Evolutionary conservation across 2,329 filamentous ascomycete genomes (phyloP), one percentile per base, ranked within the genome.

Genomic region (Penicillium hesseltinei): DNA sequence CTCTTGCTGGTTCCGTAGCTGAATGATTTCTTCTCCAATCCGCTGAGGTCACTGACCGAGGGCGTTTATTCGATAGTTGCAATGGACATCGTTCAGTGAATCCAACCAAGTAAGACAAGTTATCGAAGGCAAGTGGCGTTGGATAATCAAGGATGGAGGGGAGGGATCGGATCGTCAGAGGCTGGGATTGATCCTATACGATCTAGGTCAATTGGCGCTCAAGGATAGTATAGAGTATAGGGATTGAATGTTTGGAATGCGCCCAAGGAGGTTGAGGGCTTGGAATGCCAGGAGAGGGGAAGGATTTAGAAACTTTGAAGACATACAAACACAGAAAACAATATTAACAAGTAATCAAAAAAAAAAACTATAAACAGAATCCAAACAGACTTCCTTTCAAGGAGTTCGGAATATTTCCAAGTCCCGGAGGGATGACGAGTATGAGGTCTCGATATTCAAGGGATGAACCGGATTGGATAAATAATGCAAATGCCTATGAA

Each of bases 21-120:
- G 11, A 23, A 33, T 23, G 33, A 39, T 49, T 53, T 51, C 51
- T 54, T 51, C 54, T 54, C 44, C 36, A 51, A 60, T 61, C 64
- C 62, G 57, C 56, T 57, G 53, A 61, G 69, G 68, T 71, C 71
- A 68, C 63, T 58, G 69, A 73, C 70, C 70, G 62, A 50, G 5
- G 59, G 61, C 60, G 64, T 66, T 73, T 68, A 73, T 56, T 55
- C 62, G 62, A 57, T 51, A 54, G 55, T 58, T 57, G 53, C 67
- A 69, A 62, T 66, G 62, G 60, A 64, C 71, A 73, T 73, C 44
- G 59, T 70, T 66, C 50, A 47, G 47, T 50, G 43, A 36, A 27
- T 54, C 43, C 40, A 56, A 46, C 40, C 27, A 29, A 13, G 23
- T 5, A n/a, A 48, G 46, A 51, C 10, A 45, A 36, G 40, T 42